Percentiles rank a stretch among this genome's conserved stretches.
phyloP scores from a whole-genome alignment of 495 filamentous ascomycete species.

The Tuber magnatum region DNA sequence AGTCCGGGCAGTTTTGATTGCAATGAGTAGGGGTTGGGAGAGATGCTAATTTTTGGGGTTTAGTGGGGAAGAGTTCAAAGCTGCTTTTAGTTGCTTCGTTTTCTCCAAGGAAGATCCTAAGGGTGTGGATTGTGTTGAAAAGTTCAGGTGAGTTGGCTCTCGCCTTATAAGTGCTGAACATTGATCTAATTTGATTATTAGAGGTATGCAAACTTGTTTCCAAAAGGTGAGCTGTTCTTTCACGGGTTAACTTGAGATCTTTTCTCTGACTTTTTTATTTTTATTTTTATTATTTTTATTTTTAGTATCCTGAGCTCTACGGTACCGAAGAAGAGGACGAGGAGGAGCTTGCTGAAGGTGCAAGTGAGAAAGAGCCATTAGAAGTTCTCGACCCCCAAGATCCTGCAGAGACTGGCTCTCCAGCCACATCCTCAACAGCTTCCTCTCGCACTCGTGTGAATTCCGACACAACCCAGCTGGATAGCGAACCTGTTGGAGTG shows the following conservation, averaged over 20 bases:
- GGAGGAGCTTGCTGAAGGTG: constrained; percentile 37
- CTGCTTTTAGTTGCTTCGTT: constrained; percentile 95
- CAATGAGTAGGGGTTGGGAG: not conserved
- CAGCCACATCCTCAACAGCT: not conserved
- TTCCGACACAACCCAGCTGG: not conserved
- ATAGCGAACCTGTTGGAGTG: not conserved
- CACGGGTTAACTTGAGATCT: not conserved
- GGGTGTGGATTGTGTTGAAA: constrained; percentile 96
- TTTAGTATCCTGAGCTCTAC: constrained; percentile 77
- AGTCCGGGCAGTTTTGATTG: not conserved
- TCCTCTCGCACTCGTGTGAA: not conserved
- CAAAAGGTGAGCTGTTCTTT: constrained; percentile 28
- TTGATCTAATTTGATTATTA: constrained; percentile 46
- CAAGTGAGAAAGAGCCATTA: not conserved
- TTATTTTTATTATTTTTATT: too few relatives aligned
- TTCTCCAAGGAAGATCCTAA: constrained; percentile 93
- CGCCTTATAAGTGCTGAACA: constrained; percentile 34
- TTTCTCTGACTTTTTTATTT: not conserved
- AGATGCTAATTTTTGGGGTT: constrained; percentile 5
- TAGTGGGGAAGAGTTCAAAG: constrained; percentile 78
- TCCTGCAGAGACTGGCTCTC: not conserved
- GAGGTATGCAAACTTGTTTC: constrained; percentile 92
- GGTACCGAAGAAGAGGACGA: constrained; percentile 83
- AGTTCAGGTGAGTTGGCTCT: constrained; percentile 61
- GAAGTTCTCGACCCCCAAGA: constrained; percentile 2